A percentile compares a stretch with the other conserved stretches of the same genome.
Evolutionary conservation across 176 grass and related monocot genomes (phyloP).

Genomic region (Otatea glauca): DNA sequence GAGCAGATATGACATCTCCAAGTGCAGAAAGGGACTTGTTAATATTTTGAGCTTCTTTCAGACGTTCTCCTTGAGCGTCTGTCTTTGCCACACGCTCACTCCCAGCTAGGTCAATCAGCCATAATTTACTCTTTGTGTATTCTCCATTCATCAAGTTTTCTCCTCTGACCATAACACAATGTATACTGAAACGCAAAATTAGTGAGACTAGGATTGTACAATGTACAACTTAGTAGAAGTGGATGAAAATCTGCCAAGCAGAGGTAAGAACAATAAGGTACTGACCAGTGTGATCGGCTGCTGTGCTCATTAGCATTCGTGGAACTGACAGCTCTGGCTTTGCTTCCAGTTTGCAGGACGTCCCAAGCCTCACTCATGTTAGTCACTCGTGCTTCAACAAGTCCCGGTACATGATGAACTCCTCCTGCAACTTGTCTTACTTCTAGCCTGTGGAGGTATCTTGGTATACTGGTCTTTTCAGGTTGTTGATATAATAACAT

Average conservation of each 20-base stretch:
- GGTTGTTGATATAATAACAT: background rate
- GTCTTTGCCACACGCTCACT: constrained; percentile 94
- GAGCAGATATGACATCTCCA: constrained; percentile 95
- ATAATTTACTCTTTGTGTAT: constrained; percentile 78
- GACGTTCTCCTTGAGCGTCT: constrained; percentile 94
- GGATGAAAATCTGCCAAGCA: background rate
- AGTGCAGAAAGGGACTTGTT: constrained; percentile 97
- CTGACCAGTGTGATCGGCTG: constrained; percentile 93
- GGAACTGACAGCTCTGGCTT: constrained; percentile 80
- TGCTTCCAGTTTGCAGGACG: constrained; percentile 87
- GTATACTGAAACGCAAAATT: constrained; percentile 62
- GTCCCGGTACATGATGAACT: constrained; percentile 93
- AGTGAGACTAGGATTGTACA: background rate
- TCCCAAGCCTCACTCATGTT: constrained; percentile 91
- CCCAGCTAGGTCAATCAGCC: constrained; percentile 92
- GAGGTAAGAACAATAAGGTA: background rate
- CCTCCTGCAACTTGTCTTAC: constrained; percentile 84
- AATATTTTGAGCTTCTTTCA: constrained; percentile 95
- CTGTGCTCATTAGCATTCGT: constrained; percentile 98
- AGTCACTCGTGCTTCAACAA: constrained; percentile 78
- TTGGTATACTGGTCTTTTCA: background rate
- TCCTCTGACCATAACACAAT: constrained; percentile 96
- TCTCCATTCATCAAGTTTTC: constrained; percentile 90
- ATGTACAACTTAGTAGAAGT: background rate
- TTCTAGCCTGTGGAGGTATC: constrained; percentile 66